A percentile compares a stretch with the other conserved stretches of the same genome.
Conservation (phyloP, 495 filamentous ascomycete species). For the Monascus purpureus region DNA sequence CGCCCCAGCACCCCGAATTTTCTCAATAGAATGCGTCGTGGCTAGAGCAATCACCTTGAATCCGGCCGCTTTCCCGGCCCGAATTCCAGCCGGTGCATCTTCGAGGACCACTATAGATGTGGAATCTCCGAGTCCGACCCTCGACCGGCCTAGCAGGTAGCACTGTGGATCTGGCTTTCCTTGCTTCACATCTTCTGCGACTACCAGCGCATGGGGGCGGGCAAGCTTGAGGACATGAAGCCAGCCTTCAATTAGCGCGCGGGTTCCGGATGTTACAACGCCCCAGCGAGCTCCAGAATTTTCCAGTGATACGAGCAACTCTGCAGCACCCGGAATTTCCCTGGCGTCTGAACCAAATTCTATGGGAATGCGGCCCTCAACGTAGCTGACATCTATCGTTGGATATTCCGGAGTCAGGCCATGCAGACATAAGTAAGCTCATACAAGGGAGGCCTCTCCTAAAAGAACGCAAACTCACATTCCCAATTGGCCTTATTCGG, state of each 20-base stretch:
- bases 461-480: slow-evolving; percentile 43
- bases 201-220: slow-evolving; percentile 57
- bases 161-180: slow-evolving; percentile 82
- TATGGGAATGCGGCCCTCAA: slow-evolving; percentile 67
- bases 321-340: slow-evolving; percentile 62
- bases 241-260: slow-evolving; percentile 76
- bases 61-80: slow-evolving; percentile 74
- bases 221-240: slow-evolving; percentile 63
- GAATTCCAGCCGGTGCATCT: slow-evolving; percentile 86
- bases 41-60: slow-evolving; percentile 79
- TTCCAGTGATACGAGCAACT: slow-evolving; percentile 44
- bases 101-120: slow-evolving; percentile 66
- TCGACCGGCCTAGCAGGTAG: slow-evolving; percentile 58
- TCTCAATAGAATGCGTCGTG: slow-evolving; percentile 65
- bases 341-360: slow-evolving; percentile 62
- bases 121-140: slow-evolving; percentile 41
- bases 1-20: slow-evolving; percentile 57
- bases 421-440: too few relatives aligned
- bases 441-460: too few relatives aligned
- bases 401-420: neutral
- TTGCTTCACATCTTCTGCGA: slow-evolving; percentile 69
- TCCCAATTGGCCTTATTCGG: slow-evolving; percentile 79
- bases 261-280: slow-evolving; percentile 83
- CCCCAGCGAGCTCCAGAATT: slow-evolving; percentile 56
- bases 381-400: slow-evolving; percentile 53